Evolutionary conservation across 495 filamentous ascomycete genomes (phyloP), one percentile per base, ranked within the genome.

Genomic region (Bombardia bombarda): DNA sequence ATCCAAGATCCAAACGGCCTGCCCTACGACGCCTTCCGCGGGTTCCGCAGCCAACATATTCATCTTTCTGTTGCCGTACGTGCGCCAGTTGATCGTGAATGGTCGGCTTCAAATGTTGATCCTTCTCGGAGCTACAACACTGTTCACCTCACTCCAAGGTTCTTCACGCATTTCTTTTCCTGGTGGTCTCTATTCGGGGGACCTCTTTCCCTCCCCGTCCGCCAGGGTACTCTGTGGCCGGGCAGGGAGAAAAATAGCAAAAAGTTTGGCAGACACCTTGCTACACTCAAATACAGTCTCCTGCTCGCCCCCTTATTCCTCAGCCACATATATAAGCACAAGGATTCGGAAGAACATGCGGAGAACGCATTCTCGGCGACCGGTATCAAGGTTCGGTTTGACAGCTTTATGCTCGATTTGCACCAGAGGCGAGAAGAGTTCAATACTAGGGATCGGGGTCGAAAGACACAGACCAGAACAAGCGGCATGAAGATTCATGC

Each of bases 101-200:
- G 90, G 90, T 72, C 76, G 14, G 75, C 82, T 8, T 74, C 84
- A 2, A 84, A 81, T 57, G 57, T 76, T 7, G 77, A 82, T 43
- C 74, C 84, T 9, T 90, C 88, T 8, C 75, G 74, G 40, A 95
- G 88, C 61, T 97, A 97, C 66, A 98, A 98, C 50, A 83, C 90
- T 0, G 84, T 95, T 4, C 93, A 98, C 60, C 71, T 97, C 34
- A 89, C 81, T 8, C 92, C 92, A 6, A 80, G 89, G 6, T 95
- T 97, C 72, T 98, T 98, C 59, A 95, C 89, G 2, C 92, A 97
- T 55, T 98, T 98, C 68, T 97, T 90, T 66, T 82, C 83, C 51
- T 98, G 92, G 92, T 97, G 89, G 90, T 86, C 84, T 9, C 77
- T 97, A 47, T 98, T 98, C 65, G 87, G 87, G 6, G 90, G 90